These are phyloP conservation scores for Prunus mume DNA, from an alignment of 306 rosid genomes.

Conservation along the genomic window DNA sequence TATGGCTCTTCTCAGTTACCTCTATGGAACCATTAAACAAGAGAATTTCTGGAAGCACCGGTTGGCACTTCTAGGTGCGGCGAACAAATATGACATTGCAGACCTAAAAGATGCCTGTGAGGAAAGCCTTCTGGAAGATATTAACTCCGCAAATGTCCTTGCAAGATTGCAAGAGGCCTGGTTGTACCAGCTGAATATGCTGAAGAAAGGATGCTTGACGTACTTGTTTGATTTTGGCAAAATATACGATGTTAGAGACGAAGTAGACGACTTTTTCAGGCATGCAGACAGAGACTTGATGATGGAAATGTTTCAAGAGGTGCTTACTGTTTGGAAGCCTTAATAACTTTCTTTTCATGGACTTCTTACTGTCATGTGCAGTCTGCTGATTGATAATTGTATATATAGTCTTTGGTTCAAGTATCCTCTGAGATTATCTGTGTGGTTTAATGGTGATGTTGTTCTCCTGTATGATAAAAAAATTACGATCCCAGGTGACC, in stretches of 20 bases:
- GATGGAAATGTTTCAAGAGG: conserved; percentile 83
- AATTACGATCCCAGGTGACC: neutral
- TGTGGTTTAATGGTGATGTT: neutral
- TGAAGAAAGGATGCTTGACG: conserved; percentile 78
- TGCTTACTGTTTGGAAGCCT: conserved; percentile 66
- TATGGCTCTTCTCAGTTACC: conserved; percentile 58
- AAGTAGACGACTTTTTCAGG: conserved; percentile 51
- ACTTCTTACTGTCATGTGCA: conserved; percentile 2
- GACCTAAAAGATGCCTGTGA: conserved; percentile 74
- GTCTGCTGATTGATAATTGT: conserved; percentile 22
- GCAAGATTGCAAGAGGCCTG: conserved; percentile 82
- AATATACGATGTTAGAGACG: conserved; percentile 67
- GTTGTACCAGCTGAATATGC: conserved; percentile 64
- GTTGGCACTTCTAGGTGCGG: conserved; percentile 71
- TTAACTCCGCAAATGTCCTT: conserved; percentile 65
- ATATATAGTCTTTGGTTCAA: neutral
- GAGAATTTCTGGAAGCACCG: conserved; percentile 81
- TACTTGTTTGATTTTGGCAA: conserved; percentile 83
- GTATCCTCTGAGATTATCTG: neutral
- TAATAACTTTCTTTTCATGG: conserved; percentile 20
- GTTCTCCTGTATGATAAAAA: neutral
- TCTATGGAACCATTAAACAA: conserved; percentile 77
- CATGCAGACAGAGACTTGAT: conserved; percentile 78
- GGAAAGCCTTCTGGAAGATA: conserved; percentile 88
- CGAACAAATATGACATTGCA: conserved; percentile 65